Evolutionary conservation across 805 yeast genomes (phyloP).

Genomic region (Cyberlindnera japonica): DNA sequence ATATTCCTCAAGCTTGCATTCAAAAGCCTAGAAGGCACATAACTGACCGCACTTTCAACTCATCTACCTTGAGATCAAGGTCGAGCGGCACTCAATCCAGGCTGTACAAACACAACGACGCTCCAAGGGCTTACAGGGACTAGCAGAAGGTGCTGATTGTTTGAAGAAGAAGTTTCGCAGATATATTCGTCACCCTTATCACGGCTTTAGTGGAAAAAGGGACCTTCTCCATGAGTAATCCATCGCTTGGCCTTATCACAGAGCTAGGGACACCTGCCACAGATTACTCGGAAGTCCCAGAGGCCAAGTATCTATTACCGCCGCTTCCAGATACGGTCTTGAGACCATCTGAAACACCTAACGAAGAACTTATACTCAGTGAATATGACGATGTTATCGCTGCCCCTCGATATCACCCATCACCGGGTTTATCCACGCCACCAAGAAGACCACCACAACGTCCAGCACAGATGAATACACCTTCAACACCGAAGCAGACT

Average conservation of each 20-base stretch:
- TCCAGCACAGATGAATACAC: neutral
- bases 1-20: too few species aligned
- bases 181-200: too few species aligned
- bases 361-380: neutral
- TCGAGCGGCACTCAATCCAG: too few species aligned
- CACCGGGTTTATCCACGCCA: constrained; percentile 6
- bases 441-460: constrained; percentile 7
- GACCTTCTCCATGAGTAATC: constrained; percentile 8
- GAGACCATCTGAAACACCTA: constrained; percentile 6
- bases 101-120: too few species aligned
- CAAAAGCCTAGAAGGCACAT: too few species aligned
- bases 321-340: constrained; percentile 20
- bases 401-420: constrained; percentile 1
- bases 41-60: too few species aligned
- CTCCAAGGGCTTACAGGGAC: too few species aligned
- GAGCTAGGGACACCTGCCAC: constrained; percentile 7
- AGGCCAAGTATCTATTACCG: constrained; percentile 18
- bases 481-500: constrained; percentile 2
- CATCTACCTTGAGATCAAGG: too few species aligned
- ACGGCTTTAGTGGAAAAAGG: too few species aligned
- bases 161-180: too few species aligned
- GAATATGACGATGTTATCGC: constrained; percentile 2
- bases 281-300: constrained; percentile 15
- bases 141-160: too few species aligned
- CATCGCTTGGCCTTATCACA: neutral